Conservation (phyloP, 352 stramenopile genomes). For the Globisporangium barbulae region DNA sequence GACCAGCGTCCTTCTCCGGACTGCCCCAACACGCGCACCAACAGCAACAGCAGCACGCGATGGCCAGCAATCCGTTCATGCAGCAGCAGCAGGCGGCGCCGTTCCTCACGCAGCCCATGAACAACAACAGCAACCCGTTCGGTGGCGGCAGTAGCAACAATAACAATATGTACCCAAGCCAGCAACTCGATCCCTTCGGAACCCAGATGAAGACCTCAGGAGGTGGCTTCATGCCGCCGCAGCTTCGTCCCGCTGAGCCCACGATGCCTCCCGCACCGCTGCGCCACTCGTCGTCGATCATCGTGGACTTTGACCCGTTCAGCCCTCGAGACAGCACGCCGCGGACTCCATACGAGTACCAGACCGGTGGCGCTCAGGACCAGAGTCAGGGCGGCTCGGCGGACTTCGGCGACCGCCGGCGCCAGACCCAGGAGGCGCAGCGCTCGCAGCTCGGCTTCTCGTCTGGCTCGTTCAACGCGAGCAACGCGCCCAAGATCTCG, state of each 20-base stretch:
- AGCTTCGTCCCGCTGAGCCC: conserved; percentile 26
- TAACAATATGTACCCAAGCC: not conserved
- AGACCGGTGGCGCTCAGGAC: not conserved
- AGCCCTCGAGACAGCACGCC: conserved; percentile 54
- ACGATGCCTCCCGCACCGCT: conserved; percentile 24
- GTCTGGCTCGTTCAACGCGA: conserved; percentile 39
- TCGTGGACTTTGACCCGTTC: conserved; percentile 75
- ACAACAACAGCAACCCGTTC: conserved; percentile 52
- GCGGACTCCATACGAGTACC: conserved; percentile 45
- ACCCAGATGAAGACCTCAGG: conserved; percentile 22
- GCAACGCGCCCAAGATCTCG: conserved; percentile 33
- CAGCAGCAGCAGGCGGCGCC: conserved; percentile 34
- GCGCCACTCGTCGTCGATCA: conserved; percentile 36
- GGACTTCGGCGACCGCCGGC: conserved; percentile 34
- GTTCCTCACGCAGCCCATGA: conserved; percentile 42
- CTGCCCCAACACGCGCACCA: conserved; percentile 23
- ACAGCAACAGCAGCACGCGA: conserved; percentile 20
- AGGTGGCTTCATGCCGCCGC: conserved; percentile 8
- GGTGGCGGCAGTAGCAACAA: not conserved
- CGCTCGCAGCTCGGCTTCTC: conserved; percentile 57
- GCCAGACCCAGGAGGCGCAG: conserved; percentile 63
- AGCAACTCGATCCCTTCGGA: conserved; percentile 44
- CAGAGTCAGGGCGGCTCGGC: not conserved
- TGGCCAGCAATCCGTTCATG: conserved; percentile 18
- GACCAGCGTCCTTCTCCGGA: conserved; percentile 36